phyloP scores from a whole-genome alignment of 2,329 filamentous ascomycete genomes.

The Scopulariopsis brevicaulis region DNA sequence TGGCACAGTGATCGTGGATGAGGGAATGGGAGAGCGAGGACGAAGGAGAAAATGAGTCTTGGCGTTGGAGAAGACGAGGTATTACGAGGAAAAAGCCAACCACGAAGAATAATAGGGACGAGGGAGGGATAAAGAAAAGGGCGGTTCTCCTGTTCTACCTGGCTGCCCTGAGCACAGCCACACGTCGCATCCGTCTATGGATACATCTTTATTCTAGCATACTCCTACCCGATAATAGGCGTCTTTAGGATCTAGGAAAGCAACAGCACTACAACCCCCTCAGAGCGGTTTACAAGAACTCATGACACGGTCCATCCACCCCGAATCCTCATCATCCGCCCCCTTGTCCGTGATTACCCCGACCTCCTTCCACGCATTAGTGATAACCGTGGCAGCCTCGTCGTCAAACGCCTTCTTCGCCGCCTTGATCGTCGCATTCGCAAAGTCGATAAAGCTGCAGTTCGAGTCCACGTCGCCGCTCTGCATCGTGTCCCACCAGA shows the following conservation, averaged over 20 bases:
- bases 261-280: neutral
- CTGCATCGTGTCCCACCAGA: constrained; percentile 30
- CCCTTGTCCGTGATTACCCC: constrained; percentile 20
- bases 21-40: no score
- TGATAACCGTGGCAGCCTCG: constrained; percentile 28
- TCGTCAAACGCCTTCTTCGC: constrained; percentile 29
- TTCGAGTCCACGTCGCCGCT: constrained; percentile 26
- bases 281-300: neutral
- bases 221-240: neutral
- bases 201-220: neutral
- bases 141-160: neutral
- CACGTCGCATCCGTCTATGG: neutral
- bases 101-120: neutral
- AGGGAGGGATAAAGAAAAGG: neutral
- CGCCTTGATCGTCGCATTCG: constrained; percentile 32
- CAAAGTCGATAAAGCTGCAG: constrained; percentile 35
- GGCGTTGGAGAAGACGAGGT: no score
- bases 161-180: neutral
- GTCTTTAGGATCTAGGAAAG: neutral
- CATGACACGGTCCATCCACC: constrained; percentile 1
- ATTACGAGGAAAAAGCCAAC: no score
- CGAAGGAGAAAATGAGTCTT: no score
- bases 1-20: no score
- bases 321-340: neutral
- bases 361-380: constrained; percentile 34